Evolutionary conservation across 768 basidiomycete genomes (phyloP).

Genomic region (Dioszegia aurantiaca): DNA sequence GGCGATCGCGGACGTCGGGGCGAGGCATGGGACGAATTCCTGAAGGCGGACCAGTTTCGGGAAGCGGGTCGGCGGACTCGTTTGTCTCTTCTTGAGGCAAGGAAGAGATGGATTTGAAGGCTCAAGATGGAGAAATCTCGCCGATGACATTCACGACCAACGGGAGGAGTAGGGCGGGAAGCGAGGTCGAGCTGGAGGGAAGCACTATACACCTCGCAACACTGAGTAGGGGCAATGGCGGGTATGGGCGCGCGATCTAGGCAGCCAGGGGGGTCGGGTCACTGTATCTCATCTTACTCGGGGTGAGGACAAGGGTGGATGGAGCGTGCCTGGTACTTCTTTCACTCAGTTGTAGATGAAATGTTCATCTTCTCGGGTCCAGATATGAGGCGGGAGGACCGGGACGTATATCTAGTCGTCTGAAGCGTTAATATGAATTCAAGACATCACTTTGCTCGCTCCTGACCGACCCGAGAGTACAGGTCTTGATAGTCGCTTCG

Average conservation of each 20-base stretch:
- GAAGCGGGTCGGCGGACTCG: neutral
- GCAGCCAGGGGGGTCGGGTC: too few species aligned
- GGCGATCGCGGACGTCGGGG: neutral
- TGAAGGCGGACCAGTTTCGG: slow-evolving; percentile 5
- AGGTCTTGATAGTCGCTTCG: neutral
- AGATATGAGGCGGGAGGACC: too few species aligned
- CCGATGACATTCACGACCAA: slow-evolving; percentile 20
- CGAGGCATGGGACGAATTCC: neutral
- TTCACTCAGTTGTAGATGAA: too few species aligned
- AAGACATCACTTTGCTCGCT: too few species aligned
- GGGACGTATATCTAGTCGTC: too few species aligned
- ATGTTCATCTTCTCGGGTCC: too few species aligned
- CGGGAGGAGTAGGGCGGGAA: slow-evolving; percentile 16
- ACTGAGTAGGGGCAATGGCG: slow-evolving; percentile 23
- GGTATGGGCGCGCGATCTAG: slow-evolving; percentile 15
- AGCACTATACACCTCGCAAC: slow-evolving; percentile 29
- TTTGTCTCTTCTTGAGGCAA: slow-evolving; percentile 2
- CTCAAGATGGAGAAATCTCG: slow-evolving; percentile 10
- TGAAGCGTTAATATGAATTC: too few species aligned
- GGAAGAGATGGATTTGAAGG: slow-evolving; percentile 5
- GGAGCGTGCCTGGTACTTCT: too few species aligned
- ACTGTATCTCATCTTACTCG: too few species aligned
- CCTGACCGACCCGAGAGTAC: too few species aligned
- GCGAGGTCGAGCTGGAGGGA: slow-evolving; percentile 26
- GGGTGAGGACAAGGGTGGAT: too few species aligned